Percentiles rank a stretch among this genome's conserved stretches.
phyloP scores from a whole-genome alignment of 2,329 filamentous ascomycete genomes.

The Aschersonia sp. region DNA sequence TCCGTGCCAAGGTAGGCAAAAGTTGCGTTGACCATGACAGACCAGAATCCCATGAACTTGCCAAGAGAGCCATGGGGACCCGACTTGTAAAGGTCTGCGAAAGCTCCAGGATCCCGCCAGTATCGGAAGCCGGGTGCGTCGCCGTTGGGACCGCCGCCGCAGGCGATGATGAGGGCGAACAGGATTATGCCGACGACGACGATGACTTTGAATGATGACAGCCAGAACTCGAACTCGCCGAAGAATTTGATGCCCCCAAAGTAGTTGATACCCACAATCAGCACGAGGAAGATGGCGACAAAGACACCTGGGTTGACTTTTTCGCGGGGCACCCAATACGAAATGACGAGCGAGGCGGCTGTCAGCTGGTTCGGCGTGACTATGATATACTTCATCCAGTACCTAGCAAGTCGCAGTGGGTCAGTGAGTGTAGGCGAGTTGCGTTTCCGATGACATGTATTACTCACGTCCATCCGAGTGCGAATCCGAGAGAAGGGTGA shows the following conservation, averaged over 20 bases:
- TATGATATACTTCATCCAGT: constrained; percentile 72
- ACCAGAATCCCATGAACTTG: constrained; percentile 51
- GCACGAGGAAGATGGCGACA: constrained; percentile 55
- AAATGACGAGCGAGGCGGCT: constrained; percentile 63
- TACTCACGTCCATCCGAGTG: constrained; percentile 55
- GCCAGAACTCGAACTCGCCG: constrained; percentile 49
- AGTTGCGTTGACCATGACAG: constrained; percentile 58
- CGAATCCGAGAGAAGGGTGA: constrained; percentile 68
- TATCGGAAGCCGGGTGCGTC: constrained; percentile 51
- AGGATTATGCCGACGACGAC: constrained; percentile 53
- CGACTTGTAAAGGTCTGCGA: constrained; percentile 14
- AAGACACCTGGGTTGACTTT: constrained; percentile 64
- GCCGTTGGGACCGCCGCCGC: constrained; percentile 49
- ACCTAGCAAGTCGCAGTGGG: constrained; percentile 15
- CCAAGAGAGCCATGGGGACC: constrained; percentile 18
- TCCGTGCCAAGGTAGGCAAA: constrained; percentile 71
- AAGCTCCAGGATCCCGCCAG: constrained; percentile 44
- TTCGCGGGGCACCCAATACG: constrained; percentile 56
- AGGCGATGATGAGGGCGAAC: constrained; percentile 45
- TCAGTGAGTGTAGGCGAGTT: background rate
- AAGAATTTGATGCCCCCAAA: constrained; percentile 47
- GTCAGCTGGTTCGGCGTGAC: constrained; percentile 76
- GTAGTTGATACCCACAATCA: constrained; percentile 53
- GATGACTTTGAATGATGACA: constrained; percentile 52
- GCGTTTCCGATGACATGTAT: background rate